Base-by-base conservation (phyloP, 306 rosid genomes). In the Cicer bijugum region DNA sequence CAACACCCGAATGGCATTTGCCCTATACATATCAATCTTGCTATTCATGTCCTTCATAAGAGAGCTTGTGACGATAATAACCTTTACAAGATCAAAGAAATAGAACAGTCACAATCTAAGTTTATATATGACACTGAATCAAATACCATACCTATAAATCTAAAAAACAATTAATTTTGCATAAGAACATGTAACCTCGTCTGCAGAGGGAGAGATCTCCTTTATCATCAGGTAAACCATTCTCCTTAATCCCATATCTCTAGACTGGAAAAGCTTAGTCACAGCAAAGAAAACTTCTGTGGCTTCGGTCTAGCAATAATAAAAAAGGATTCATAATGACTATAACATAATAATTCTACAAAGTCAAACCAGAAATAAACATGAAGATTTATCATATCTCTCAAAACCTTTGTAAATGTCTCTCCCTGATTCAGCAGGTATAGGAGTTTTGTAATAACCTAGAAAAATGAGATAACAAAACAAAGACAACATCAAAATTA, bases 31-130 rank as follows among this genome's bases (percentile, higher is more conserved):
- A 78, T 95, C 99, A 43, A 92, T 88, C 88, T 91, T 95, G 81
- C 99, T 95, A 73, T 90, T 95, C 99, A 95, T 95, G 80, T 95
- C 99, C 86, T 95, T 95, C 99, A 95, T 95, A 37, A 95, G 96
- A 76, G 97, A 95, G 89, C 99, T 95, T 53, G 99, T 95, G 82
- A 95, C 99, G 8, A 95, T 95, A 67, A 95, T 95, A 81, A 95
- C 99, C 99, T 95, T 62, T 28, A 53, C 55, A 53, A 67, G 59
- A 82, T 81, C n/a, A 71, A 67, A 35, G 38, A 65, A 39, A 70
- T 16, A 33, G 46, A 82, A 65, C 38, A 77, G 77, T 89, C 83
- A 84, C 87, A 63, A 56, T 48, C 83, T 38, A 75, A 64, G 71
- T 43, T 74, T 50, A 33, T 72, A 60, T 50, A 33, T 72, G 52